Conservation (phyloP, 2,329 filamentous ascomycete species). For the Verticillium nubilum region DNA sequence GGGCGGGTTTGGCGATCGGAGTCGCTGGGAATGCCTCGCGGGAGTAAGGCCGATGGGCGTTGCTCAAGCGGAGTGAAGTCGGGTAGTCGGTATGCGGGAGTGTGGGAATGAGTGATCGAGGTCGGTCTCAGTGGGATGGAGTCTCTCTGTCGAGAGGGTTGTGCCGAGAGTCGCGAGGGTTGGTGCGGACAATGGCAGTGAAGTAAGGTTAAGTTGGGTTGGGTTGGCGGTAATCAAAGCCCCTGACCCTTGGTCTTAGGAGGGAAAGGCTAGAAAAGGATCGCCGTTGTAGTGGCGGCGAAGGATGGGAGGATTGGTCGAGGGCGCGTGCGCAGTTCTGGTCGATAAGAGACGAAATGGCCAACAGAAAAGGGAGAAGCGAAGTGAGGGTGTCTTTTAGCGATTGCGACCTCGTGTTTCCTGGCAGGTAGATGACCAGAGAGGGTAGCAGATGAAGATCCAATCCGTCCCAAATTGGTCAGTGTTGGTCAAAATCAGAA, state of each 20-base stretch:
- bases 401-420: neutral
- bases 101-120: neutral
- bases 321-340: neutral
- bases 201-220: neutral
- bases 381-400: neutral
- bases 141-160: neutral
- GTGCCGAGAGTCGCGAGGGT: neutral
- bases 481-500: neutral
- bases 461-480: neutral
- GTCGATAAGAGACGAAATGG: neutral
- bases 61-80: neutral
- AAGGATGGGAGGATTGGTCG: neutral
- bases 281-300: neutral
- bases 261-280: neutral
- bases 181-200: neutral
- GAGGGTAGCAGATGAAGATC: neutral
- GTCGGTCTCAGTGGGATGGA: neutral
- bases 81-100: neutral
- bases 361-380: neutral
- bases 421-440: neutral
- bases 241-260: neutral
- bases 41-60: neutral
- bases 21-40: neutral
- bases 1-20: conserved; percentile 1
- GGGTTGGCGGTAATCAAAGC: neutral